Evolutionary conservation across 2,329 filamentous ascomycete genomes (phyloP), one percentile per base, ranked within the genome.

Genomic region (Rosellinia necatrix): DNA sequence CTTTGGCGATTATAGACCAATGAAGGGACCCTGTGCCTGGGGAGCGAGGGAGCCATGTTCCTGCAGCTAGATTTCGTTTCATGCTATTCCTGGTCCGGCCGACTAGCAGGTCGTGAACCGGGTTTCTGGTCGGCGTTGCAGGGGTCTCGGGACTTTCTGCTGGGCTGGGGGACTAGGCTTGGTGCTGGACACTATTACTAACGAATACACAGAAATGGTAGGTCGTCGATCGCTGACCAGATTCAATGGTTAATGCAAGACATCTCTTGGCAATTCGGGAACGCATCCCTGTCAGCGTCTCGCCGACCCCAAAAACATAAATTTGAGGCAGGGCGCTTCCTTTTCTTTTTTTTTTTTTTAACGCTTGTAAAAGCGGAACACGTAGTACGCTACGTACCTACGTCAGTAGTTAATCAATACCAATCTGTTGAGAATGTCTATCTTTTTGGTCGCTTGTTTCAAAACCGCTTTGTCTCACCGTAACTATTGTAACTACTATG

Each of bases 51-150:
- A 21, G 4, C 27, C 17, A 6, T 37, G 55, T 44, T 47, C 55
- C 54, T 56, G 49, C 55, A 52, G 53, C 38, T 38, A 48, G 32
- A 43, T 30, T n/a, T 22, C 10, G 59, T 61, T 61, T 61, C 59
- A 59, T 49, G 41, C 44, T 56, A 59, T 49, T 48, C 59, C 53
- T 49, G 59, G 56, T 53, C 52, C 27, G 52, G 56, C 42, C 51
- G 53, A 57, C 25, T 42, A 27, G 43, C 29, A 42, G 35, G 42
- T 51, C 51, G 29, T 9, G 38, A 58, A 21, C 44, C 44, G 27
- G 46, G 43, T 15, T 40, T 12, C 10, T 19, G 17, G 2, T 15
- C 19, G n/a, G n/a, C n/a, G n/a, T n/a, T n/a, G n/a, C 19, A 41
- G 21, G 43, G 40, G 19, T 17, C 35, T 51, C 29, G 56, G 42